phyloP scores from a whole-genome alignment of 208 protist genomes.

The Trypanosoma cruzi region DNA sequence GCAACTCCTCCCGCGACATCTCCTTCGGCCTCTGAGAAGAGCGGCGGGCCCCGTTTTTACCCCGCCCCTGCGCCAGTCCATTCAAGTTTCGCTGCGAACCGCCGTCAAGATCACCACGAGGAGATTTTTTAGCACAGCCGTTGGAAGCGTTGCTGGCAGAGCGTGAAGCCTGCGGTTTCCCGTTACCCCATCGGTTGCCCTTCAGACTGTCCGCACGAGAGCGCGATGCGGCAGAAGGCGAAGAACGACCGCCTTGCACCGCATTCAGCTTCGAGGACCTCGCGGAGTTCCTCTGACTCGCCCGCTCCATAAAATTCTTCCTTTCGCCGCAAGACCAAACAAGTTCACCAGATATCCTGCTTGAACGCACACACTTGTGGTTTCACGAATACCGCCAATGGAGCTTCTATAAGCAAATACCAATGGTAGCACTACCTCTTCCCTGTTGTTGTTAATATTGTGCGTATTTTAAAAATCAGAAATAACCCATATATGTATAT shows the following conservation, averaged over 20 bases:
- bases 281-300: neutral
- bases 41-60: neutral
- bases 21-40: neutral
- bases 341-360: neutral
- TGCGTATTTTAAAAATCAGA: neutral
- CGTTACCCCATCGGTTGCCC: neutral
- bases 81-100: neutral
- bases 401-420: too few species aligned
- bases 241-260: too few species aligned
- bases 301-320: neutral
- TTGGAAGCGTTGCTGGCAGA: neutral
- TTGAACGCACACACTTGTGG: too few species aligned
- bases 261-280: neutral
- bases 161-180: neutral
- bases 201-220: too few species aligned
- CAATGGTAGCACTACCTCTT: too few species aligned
- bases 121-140: neutral
- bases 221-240: too few species aligned
- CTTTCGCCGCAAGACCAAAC: neutral
- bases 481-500: slow-evolving; percentile 8
- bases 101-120: neutral
- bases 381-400: too few species aligned
- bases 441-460: too few species aligned
- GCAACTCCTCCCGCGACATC: slow-evolving; percentile 6
- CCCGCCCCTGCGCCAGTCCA: neutral